Conservation (phyloP, 192 early-diverging fungal genomes). For the Helicostylum pulchrum region DNA sequence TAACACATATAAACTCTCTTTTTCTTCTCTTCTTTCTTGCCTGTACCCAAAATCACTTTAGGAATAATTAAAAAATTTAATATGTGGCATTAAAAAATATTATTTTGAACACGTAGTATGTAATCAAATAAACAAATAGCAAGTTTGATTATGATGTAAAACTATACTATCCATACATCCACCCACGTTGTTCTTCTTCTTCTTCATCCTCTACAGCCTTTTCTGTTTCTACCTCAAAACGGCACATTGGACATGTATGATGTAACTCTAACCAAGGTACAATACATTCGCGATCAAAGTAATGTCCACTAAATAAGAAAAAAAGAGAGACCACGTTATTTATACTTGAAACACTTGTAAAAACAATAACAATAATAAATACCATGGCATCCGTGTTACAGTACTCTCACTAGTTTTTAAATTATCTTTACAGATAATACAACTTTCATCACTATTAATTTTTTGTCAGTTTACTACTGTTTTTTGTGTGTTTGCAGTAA, state of each 20-base stretch:
- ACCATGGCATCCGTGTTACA: constrained; percentile 43
- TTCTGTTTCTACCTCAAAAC: constrained; percentile 34
- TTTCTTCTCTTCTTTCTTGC: too few relatives aligned
- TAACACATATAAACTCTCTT: too few relatives aligned
- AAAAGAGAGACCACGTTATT: constrained; percentile 1
- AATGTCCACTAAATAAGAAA: constrained; percentile 29
- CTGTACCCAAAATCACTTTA: too few relatives aligned
- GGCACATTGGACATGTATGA: constrained; percentile 40
- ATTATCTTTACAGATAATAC: constrained; percentile 41
- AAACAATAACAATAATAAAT: constrained; percentile 7
- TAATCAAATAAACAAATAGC: constrained; percentile 10
- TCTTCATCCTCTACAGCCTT: constrained; percentile 34
- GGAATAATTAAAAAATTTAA: too few relatives aligned
- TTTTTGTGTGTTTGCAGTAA: not conserved
- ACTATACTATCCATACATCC: constrained; percentile 31
- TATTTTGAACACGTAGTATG: too few relatives aligned
- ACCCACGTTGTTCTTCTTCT: constrained; percentile 31
- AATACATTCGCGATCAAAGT: constrained; percentile 39
- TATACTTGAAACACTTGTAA: not conserved
- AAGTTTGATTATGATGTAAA: too few relatives aligned
- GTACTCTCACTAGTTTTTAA: constrained; percentile 24
- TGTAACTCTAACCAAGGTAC: constrained; percentile 39
- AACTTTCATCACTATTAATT: constrained; percentile 33
- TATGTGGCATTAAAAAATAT: too few relatives aligned
- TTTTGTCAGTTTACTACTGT: not conserved